Evolutionary conservation across 345 rosid genomes (phyloP).

Genomic region (Litchi chinensis): DNA sequence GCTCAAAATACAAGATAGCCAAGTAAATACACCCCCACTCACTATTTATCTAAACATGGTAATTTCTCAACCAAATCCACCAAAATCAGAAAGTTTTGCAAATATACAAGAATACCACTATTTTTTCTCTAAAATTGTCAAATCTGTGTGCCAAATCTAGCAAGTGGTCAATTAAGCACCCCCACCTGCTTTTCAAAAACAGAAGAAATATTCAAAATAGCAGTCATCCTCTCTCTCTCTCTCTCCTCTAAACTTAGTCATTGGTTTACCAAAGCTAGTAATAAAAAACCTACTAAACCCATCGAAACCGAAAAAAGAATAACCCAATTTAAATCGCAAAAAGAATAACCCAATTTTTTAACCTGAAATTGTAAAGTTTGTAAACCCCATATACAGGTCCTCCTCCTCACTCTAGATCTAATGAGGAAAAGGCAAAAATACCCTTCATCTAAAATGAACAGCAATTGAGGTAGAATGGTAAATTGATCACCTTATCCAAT

Average conservation of each 20-base stretch:
- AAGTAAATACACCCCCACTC: too few relatives aligned
- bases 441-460: background rate
- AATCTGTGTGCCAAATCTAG: slow-evolving; percentile 12
- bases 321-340: too few relatives aligned
- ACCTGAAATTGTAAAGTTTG: background rate
- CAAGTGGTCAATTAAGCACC: background rate
- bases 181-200: background rate
- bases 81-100: background rate
- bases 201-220: slow-evolving; percentile 12
- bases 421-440: background rate
- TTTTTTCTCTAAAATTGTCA: slow-evolving; percentile 23
- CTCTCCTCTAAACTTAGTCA: slow-evolving; percentile 18
- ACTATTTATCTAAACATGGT: background rate
- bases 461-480: background rate
- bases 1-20: background rate
- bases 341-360: too few relatives aligned
- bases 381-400: too few relatives aligned
- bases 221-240: background rate
- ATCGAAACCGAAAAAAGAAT: background rate
- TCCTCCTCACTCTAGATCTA: background rate
- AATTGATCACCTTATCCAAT: background rate
- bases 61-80: background rate
- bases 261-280: slow-evolving; percentile 13
- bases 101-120: background rate
- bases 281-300: background rate